Base-by-base conservation (phyloP, 2,329 filamentous ascomycete genomes). In the Botrytis fabae region DNA sequence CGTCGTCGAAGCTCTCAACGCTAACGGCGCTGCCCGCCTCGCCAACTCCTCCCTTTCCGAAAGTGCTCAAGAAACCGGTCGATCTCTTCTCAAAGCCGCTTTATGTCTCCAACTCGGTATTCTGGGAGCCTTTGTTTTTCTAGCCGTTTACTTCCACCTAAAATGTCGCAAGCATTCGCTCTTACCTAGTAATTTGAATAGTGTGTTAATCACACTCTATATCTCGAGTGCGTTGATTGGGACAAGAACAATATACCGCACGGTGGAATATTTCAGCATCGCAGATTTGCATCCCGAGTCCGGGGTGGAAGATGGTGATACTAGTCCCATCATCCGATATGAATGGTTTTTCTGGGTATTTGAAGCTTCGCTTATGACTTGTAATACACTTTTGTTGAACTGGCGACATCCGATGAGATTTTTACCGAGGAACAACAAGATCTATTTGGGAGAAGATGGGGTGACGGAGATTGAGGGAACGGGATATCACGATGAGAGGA, bases 341-440 rank as follows among this genome's bases (percentile, higher is more conserved):
- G 87, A 90, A 79, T 87, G 84, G 84, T 89, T 85, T 79, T 90
- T 90, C 75, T 88, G 86, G 76, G 82, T 89, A 32, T 89, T 89
- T 73, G 88, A 90, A 80, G 85, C 83, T 1, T 75, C 78, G 0
- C 78, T 88, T 20, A 89, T 89, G 88, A 76, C 89, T 1, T 59
- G 77, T 62, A 89, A 89, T 75, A 82, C 82, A 16, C 79, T 82
- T 46, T 77, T 89, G 76, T 83, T 87, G 79, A 89, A 88, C 73
- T 57, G 83, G 4, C 80, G 84, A 7, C 85, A 89, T 75, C 87
- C 87, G 35, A 82, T 87, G 51, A 81, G 82, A 44, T 88, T 82
- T 76, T 79, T 90, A 28, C 88, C 88, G 0, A 77, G 81, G 73
- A 76, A 82, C 73, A 83, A 84, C 63, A 85, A 84, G 73, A 82